phyloP scores from a whole-genome alignment of 306 rosid species.

The Medicago ruthenica region DNA sequence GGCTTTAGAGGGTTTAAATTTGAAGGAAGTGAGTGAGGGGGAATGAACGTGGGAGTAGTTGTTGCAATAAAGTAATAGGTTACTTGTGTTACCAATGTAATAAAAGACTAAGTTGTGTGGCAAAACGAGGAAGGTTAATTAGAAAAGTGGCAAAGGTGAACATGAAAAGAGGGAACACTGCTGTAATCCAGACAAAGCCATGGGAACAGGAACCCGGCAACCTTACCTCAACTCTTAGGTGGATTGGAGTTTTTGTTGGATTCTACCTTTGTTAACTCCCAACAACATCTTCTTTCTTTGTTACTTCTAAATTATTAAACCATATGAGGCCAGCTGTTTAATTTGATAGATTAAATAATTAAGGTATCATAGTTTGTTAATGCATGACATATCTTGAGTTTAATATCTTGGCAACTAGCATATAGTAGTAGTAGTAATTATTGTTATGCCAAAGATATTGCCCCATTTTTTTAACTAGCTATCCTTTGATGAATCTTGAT shows the following conservation, averaged over 20 bases:
- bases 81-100: constrained; percentile 46
- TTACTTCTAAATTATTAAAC: constrained; percentile 36
- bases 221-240: constrained; percentile 66
- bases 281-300: constrained; percentile 43
- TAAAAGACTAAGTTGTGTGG: constrained; percentile 16
- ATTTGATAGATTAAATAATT: constrained; percentile 20
- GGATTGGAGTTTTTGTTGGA: constrained; percentile 65
- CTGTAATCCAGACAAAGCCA: constrained; percentile 53
- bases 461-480: constrained; percentile 21
- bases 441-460: constrained; percentile 6
- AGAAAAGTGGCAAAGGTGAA: constrained; percentile 66
- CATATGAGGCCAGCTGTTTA: constrained; percentile 56
- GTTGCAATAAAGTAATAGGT: constrained; percentile 36
- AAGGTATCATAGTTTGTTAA: constrained; percentile 31
- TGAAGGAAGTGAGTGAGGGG: constrained; percentile 58
- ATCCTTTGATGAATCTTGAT: constrained; percentile 18
- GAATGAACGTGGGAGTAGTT: constrained; percentile 59
- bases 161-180: constrained; percentile 71
- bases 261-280: constrained; percentile 47
- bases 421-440: background rate
- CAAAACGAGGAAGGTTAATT: constrained; percentile 44
- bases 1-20: constrained; percentile 50
- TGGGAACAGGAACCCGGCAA: constrained; percentile 84
- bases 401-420: constrained; percentile 20
- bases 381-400: constrained; percentile 15